phyloP scores from a whole-genome alignment of 2,329 filamentous ascomycete species.

The Cadophora sp. region DNA sequence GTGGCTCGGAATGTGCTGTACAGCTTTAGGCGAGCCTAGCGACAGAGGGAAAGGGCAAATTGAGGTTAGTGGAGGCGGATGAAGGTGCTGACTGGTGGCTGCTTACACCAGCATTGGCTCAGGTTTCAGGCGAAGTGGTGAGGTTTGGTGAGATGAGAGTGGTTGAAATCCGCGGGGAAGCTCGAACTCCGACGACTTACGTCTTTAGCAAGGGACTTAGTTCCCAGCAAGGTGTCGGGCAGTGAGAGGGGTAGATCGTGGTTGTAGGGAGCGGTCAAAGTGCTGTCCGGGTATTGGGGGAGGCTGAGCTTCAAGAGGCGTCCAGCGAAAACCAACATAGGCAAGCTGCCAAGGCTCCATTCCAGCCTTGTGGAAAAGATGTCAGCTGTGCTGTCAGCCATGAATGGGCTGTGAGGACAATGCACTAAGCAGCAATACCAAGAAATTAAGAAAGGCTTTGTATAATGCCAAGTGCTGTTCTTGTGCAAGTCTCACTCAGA shows the following conservation, averaged over 20 bases:
- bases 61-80: background rate
- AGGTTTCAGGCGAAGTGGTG: background rate
- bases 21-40: background rate
- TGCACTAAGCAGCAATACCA: background rate
- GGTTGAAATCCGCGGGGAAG: background rate
- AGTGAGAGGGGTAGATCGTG: background rate
- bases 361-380: background rate
- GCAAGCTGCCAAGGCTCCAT: slow-evolving; percentile 1
- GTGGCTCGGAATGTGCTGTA: slow-evolving; percentile 8
- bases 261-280: slow-evolving; percentile 2
- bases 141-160: background rate
- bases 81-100: background rate
- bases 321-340: background rate
- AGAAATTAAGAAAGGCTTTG: slow-evolving; percentile 1
- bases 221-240: background rate
- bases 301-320: slow-evolving; percentile 13
- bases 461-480: background rate
- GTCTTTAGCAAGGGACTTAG: background rate
- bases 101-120: slow-evolving; percentile 9
- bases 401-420: background rate
- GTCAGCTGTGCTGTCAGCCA: background rate
- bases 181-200: background rate
- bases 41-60: background rate
- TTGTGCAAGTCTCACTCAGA: background rate
- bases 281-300: background rate